Evolutionary conservation across 805 yeast genomes (phyloP).

Genomic region (Lipomyces japonicus): DNA sequence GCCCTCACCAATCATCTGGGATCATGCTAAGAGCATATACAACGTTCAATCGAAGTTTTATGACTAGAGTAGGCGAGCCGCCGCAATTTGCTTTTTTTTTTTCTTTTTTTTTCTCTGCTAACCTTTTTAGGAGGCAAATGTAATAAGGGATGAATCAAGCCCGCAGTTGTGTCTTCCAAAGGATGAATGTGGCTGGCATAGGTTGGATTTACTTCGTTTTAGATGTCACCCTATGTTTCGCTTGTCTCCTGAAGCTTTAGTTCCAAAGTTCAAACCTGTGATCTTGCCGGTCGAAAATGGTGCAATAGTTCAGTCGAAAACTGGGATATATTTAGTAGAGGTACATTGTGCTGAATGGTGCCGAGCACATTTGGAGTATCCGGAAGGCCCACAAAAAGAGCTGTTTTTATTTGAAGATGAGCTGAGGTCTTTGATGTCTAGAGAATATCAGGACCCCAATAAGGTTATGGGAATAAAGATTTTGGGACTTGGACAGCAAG

Average conservation of each 20-base stretch:
- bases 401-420: slow-evolving; percentile 49
- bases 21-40: slow-evolving; percentile 87
- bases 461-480: slow-evolving; percentile 51
- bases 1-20: slow-evolving; percentile 88
- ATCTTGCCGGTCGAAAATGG: slow-evolving; percentile 48
- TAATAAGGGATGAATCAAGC: slow-evolving; percentile 25
- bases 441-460: slow-evolving; percentile 33
- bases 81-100: neutral
- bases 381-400: slow-evolving; percentile 58
- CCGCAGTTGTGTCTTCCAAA: slow-evolving; percentile 46
- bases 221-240: slow-evolving; percentile 76
- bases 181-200: slow-evolving; percentile 84
- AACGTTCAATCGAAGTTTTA: slow-evolving; percentile 74
- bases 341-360: slow-evolving; percentile 56
- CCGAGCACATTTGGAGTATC: slow-evolving; percentile 56
- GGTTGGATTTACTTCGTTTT: slow-evolving; percentile 68
- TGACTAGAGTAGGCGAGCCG: slow-evolving; percentile 56
- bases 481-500: slow-evolving; percentile 59
- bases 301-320: slow-evolving; percentile 48
- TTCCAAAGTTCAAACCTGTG: slow-evolving; percentile 43
- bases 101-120: slow-evolving; percentile 37
- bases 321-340: slow-evolving; percentile 77
- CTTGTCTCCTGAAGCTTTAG: slow-evolving; percentile 54
- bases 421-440: slow-evolving; percentile 42
- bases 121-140: slow-evolving; percentile 2